Evolutionary conservation across 2,329 filamentous ascomycete species (phyloP), one percentile per base, ranked within the genome.

Genomic region (Arthrinium phaeospermum): DNA sequence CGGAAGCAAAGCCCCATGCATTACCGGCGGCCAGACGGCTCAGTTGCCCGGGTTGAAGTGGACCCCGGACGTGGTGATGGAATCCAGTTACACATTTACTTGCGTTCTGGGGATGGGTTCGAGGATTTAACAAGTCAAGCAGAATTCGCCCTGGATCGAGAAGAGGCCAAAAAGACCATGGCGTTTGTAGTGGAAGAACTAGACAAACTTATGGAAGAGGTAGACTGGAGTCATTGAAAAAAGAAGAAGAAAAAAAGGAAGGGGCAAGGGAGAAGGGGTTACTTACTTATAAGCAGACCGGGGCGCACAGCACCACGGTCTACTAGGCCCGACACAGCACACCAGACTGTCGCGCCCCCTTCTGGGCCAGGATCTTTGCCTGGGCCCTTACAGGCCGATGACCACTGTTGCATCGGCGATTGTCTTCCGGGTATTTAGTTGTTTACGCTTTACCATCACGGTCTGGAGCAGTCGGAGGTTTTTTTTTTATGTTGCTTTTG

Each of bases 401-500:
- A 64, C 57, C 57, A 64, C 57, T 64, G 57, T 64, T 4, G 34
- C 57, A 64, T 61, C 57, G 57, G 30, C 57, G 34, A 19, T 34
- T 64, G 57, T 41, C 57, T 64, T 64, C 57, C 57, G 57, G 57
- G 57, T 64, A 64, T 64, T 64, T 64, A 37, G 57, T 64, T 64
- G 57, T 41, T 64, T 64, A 64, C 57, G 30, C 34, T 64, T 64
- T 64, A 8, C 57, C 57, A 64, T 64, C 57, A 14, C 57, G 57
- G 57, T 64, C 57, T 41, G 57, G 57, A 64, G 57, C 34, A 64
- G 57, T 64, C 57, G 57, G 57, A 64, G 57, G 57, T 3, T n/a
- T 14, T 41, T 41, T n/a, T 41, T 8, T 4, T 64, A 3, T 5
- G 30, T 64, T n/a, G 34, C 57, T 41, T 41, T 64, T 19, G 19